These are phyloP conservation scores for Alternaria metachromatica DNA, from an alignment of 2,329 filamentous ascomycete species.

Conservation along the genomic window DNA sequence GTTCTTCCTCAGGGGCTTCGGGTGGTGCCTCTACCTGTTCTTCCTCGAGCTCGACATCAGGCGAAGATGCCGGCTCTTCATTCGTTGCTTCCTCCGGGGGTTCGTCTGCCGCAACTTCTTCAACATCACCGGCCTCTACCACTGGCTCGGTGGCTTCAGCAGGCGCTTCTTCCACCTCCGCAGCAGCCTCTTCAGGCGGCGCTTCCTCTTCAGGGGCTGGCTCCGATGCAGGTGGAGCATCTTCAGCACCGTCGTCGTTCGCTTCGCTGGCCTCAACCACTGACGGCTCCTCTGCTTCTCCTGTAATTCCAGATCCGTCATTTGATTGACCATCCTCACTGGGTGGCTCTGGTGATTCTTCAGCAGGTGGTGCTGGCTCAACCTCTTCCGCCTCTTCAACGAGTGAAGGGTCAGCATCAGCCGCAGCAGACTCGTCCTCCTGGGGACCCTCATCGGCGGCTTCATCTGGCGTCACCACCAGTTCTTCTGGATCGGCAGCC, in stretches of 20 bases:
- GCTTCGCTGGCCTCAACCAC: background rate
- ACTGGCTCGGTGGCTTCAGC: background rate
- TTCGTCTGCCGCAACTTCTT: background rate
- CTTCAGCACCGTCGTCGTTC: background rate
- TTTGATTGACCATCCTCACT: background rate
- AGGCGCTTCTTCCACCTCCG: background rate
- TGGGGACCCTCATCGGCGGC: background rate
- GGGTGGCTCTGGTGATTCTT: background rate
- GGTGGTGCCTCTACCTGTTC: background rate
- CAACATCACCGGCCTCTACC: background rate
- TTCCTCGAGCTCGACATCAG: background rate
- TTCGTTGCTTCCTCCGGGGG: background rate
- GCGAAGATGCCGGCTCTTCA: background rate
- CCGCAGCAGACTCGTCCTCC: background rate
- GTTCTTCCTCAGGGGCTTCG: background rate
- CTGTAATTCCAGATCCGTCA: background rate
- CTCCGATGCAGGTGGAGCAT: background rate
- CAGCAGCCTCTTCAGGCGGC: background rate
- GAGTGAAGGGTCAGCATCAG: background rate
- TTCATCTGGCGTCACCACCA: background rate
- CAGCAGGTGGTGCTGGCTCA: background rate
- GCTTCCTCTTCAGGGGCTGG: background rate
- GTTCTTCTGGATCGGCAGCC: background rate
- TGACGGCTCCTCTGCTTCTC: constrained; percentile 2
- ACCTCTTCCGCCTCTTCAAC: background rate